Evolutionary conservation across 306 rosid species (phyloP).

Genomic region (Acacia acuminata): DNA sequence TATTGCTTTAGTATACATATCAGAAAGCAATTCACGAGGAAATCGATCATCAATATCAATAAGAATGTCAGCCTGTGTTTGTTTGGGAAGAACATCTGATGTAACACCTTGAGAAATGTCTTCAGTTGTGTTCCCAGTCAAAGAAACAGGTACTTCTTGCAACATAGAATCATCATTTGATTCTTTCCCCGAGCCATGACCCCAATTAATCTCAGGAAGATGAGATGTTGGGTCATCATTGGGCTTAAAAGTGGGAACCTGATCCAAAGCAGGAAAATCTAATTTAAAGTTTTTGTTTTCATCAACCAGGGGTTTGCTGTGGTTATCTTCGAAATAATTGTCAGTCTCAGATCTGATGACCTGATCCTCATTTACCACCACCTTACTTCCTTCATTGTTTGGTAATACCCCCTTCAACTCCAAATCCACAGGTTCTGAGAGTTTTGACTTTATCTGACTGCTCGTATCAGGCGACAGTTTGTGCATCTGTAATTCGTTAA

Average conservation of each 20-base stretch:
- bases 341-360: constrained; percentile 17
- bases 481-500: constrained; percentile 20
- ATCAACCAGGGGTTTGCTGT: constrained; percentile 30
- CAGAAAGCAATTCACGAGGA: constrained; percentile 60
- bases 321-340: not conserved
- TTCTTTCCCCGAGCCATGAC: constrained; percentile 29
- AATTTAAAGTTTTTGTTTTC: constrained; percentile 30
- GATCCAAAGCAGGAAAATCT: constrained; percentile 31
- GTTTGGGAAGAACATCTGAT: constrained; percentile 39
- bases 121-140: constrained; percentile 27
- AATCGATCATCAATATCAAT: constrained; percentile 69
- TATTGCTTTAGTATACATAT: constrained; percentile 59
- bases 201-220: constrained; percentile 41
- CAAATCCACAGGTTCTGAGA: constrained; percentile 9
- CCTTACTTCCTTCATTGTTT: constrained; percentile 17
- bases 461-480: constrained; percentile 34
- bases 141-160: constrained; percentile 28
- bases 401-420: constrained; percentile 9
- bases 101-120: constrained; percentile 38
- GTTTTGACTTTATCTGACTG: constrained; percentile 32
- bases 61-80: constrained; percentile 58
- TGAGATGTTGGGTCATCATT: constrained; percentile 37
- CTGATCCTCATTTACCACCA: constrained; percentile 26
- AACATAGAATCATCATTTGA: constrained; percentile 24
- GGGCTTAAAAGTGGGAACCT: constrained; percentile 33